Percentiles rank a stretch among this genome's conserved stretches.
These are phyloP conservation scores for Cocos nucifera DNA, from an alignment of 176 grass and related monocot species.

Conservation along the genomic window DNA sequence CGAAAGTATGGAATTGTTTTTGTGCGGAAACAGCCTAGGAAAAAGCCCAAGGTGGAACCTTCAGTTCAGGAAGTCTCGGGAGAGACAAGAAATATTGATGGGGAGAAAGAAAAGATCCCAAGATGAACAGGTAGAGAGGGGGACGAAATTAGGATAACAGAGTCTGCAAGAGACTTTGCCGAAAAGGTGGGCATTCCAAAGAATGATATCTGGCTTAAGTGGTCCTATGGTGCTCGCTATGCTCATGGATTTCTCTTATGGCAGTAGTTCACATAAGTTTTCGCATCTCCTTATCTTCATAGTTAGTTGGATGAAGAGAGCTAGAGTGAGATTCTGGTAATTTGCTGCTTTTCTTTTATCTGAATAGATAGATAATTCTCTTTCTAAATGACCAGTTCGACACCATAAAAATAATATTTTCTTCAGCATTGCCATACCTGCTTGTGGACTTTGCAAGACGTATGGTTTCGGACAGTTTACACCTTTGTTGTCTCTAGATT, in stretches of 20 bases:
- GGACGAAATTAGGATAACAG: slow-evolving; percentile 5
- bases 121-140: too few species aligned
- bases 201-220: slow-evolving; percentile 21
- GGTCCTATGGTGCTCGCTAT: slow-evolving; percentile 25
- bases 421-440: slow-evolving; percentile 16
- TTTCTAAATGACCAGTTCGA: slow-evolving; percentile 30
- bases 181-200: slow-evolving; percentile 17
- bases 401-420: slow-evolving; percentile 18
- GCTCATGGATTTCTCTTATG: slow-evolving; percentile 34
- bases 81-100: not conserved
- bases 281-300: slow-evolving; percentile 33
- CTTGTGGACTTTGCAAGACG: slow-evolving; percentile 53
- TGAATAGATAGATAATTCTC: not conserved
- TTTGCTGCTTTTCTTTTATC: slow-evolving; percentile 42
- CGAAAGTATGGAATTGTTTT: slow-evolving; percentile 58
- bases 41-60: slow-evolving; percentile 29
- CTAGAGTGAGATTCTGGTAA: slow-evolving; percentile 21
- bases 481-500: slow-evolving; percentile 47
- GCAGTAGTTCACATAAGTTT: slow-evolving; percentile 28
- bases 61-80: not conserved
- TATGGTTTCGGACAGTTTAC: slow-evolving; percentile 22
- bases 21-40: slow-evolving; percentile 28
- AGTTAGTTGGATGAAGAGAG: slow-evolving; percentile 39
- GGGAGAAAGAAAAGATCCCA: too few species aligned
- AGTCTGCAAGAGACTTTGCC: slow-evolving; percentile 31